These are phyloP conservation scores for Zygoascus flipseniorum DNA, from an alignment of 805 yeast genomes.

Conservation along the genomic window DNA sequence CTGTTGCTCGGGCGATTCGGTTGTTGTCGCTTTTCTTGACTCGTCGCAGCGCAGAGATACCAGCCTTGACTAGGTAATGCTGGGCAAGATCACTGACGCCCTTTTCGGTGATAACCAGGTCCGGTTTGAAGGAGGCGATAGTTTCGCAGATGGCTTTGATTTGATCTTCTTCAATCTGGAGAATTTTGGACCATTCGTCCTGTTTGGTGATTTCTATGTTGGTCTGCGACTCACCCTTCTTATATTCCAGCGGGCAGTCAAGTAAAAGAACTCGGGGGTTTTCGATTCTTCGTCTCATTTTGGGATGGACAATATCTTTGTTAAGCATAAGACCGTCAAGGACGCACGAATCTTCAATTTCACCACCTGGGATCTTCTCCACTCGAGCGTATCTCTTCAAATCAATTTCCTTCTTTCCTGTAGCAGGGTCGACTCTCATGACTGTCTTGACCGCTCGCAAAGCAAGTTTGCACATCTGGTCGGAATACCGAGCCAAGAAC, in stretches of 20 bases:
- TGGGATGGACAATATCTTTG: slow-evolving; percentile 98
- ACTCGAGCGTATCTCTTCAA: slow-evolving; percentile 86
- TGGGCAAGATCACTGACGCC: slow-evolving; percentile 98
- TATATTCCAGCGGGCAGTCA: slow-evolving; percentile 96
- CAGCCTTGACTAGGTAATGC: slow-evolving; percentile 88
- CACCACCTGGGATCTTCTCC: slow-evolving; percentile 98
- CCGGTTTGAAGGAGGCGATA: slow-evolving; percentile 79
- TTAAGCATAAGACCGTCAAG: slow-evolving; percentile 87
- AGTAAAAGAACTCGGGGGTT: slow-evolving; percentile 83
- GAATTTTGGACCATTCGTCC: slow-evolving; percentile 89
- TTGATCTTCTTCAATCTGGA: slow-evolving; percentile 97
- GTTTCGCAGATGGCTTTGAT: slow-evolving; percentile 80
- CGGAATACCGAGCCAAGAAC: slow-evolving; percentile 84
- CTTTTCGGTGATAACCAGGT: slow-evolving; percentile 92
- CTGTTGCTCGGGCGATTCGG: slow-evolving; percentile 93
- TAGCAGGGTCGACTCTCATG: slow-evolving; percentile 33
- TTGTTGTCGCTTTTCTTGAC: slow-evolving; percentile 93
- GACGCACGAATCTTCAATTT: slow-evolving; percentile 79
- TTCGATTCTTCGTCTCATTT: slow-evolving; percentile 83
- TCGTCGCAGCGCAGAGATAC: slow-evolving; percentile 86
- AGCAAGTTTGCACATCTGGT: slow-evolving; percentile 82
- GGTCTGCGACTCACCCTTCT: slow-evolving; percentile 98
- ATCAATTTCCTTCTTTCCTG: slow-evolving; percentile 72
- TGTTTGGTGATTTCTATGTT: slow-evolving; percentile 95
- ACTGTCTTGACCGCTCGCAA: slow-evolving; percentile 84